Evolutionary conservation across 2,329 filamentous ascomycete genomes (phyloP), one percentile per base, ranked within the genome.

Genomic region (Cladophialophora yegresii): DNA sequence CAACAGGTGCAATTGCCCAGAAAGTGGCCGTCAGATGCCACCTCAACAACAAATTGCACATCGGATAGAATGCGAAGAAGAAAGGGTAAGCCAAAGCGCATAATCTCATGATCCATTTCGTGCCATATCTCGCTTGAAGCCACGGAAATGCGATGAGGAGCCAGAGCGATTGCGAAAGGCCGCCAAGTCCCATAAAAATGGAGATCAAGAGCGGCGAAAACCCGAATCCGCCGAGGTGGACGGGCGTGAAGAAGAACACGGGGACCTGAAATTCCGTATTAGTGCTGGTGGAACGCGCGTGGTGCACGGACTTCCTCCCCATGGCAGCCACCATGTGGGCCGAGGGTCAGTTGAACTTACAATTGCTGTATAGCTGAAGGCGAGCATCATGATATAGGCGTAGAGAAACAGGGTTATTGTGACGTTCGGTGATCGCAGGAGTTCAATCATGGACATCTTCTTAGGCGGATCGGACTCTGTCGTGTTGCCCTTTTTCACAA

Each of bases 331-430:
- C 3, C 5, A n/a, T 28, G 26, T 28, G 26, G 26, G 5, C 8
- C 36, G n/a, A 20, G 36, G 36, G 6, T 3, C 36, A n/a, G 5
- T 43, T 8, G 3, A 54, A 54, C 51, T 54, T 32, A 54, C 73
- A 45, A 92, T 80, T 62, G 89, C 88, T 0, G 90, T 93, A 75
- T 88, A 93, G 1, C 85, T 82, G 66, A 89, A 87, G 0, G 86
- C 89, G 3, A 93, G 83, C 2, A 91, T 75, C 82, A 88, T 87
- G 47, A 86, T 80, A 72, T 90, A 85, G 1, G 80, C 82, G 73
- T 89, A 91, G 47, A 87, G 79, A 72, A 84, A 85, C 2, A 93
- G 79, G 1, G 90, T 88, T 28, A 82, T 79, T n/a, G 76, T 77
- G 1, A 93, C 88, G 9, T 88, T 87, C 0, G 88, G 89, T 0